Percentiles rank a stretch among this genome's conserved stretches.
phyloP scores from a whole-genome alignment of 1,284 basidiomycete genomes.

The Microbotryum lychnidis-dioicae region DNA sequence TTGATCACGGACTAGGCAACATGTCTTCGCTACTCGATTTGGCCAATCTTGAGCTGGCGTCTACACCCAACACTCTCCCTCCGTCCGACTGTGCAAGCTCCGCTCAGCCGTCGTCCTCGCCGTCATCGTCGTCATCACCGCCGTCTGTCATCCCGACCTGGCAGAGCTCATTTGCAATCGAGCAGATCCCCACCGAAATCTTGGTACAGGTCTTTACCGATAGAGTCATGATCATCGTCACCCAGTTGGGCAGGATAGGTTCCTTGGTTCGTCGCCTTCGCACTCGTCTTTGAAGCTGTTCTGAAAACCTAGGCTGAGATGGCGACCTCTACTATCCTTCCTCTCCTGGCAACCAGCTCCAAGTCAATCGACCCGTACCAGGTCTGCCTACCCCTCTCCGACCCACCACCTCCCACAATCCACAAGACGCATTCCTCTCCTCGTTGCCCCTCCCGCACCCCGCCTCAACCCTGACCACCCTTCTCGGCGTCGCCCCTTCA shows the following conservation, averaged over 20 bases:
- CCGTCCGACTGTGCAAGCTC: slow-evolving; percentile 47
- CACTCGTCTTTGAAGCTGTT: neutral
- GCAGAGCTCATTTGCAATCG: slow-evolving; percentile 47
- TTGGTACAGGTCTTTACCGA: slow-evolving; percentile 70
- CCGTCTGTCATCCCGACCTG: slow-evolving; percentile 50
- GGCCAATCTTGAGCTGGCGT: slow-evolving; percentile 21
- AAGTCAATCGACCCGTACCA: slow-evolving; percentile 28
- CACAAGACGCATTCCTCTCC: slow-evolving; percentile 33
- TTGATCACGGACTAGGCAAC: no score
- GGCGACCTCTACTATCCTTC: neutral
- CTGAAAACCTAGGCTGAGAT: neutral
- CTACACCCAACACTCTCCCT: slow-evolving; percentile 51
- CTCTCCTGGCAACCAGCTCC: slow-evolving; percentile 10
- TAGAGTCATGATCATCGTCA: slow-evolving; percentile 67
- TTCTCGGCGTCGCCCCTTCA: slow-evolving; percentile 60
- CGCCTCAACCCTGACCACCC: slow-evolving; percentile 60
- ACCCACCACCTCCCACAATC: slow-evolving; percentile 13
- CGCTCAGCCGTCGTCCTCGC: neutral
- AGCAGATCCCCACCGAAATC: slow-evolving; percentile 60
- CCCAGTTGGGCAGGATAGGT: slow-evolving; percentile 80
- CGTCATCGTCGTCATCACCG: slow-evolving; percentile 52
- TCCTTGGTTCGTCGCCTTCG: slow-evolving; percentile 53
- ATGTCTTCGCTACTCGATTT: slow-evolving; percentile 22
- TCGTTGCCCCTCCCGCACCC: slow-evolving; percentile 60
- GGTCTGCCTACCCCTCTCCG: slow-evolving; percentile 17